These are phyloP conservation scores for Kwoniella botswanensis DNA, from an alignment of 768 basidiomycete genomes.

Conservation along the genomic window DNA sequence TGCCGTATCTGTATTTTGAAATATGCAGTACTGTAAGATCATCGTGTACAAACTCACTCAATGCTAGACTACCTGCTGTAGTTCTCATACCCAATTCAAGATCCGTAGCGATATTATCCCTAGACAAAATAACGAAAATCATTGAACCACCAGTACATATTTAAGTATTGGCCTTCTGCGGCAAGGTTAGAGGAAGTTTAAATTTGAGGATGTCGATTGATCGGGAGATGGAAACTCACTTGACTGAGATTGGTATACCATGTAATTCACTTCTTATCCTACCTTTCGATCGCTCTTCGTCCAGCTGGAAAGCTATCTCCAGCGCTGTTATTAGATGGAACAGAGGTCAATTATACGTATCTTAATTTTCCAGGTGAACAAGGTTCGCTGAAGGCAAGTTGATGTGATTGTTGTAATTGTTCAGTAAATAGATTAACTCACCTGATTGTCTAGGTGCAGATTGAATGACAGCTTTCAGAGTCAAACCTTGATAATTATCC, in stretches of 20 bases:
- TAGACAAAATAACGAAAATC: neutral
- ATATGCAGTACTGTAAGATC: neutral
- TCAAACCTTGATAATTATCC: slow-evolving; percentile 43
- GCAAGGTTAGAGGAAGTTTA: no score
- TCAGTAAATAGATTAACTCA: neutral
- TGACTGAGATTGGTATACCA: slow-evolving; percentile 51
- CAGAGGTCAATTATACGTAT: neutral
- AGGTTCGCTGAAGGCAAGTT: no score
- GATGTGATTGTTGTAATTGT: no score
- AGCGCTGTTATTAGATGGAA: slow-evolving; percentile 17
- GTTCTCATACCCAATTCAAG: slow-evolving; percentile 47
- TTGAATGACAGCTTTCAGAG: slow-evolving; percentile 47
- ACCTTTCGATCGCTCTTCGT: slow-evolving; percentile 32
- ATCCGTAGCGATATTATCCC: slow-evolving; percentile 51
- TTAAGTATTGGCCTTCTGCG: no score
- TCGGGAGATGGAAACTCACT: slow-evolving; percentile 13
- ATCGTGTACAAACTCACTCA: neutral
- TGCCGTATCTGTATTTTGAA: neutral
- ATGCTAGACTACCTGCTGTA: slow-evolving; percentile 41
- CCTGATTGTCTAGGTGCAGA: slow-evolving; percentile 38
- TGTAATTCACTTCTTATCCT: slow-evolving; percentile 35
- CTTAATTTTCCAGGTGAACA: no score
- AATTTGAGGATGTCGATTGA: neutral
- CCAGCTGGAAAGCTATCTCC: slow-evolving; percentile 37
- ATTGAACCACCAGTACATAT: neutral